phyloP scores from a whole-genome alignment of 495 filamentous ascomycete genomes.

The Talaromyces proteolyticus region DNA sequence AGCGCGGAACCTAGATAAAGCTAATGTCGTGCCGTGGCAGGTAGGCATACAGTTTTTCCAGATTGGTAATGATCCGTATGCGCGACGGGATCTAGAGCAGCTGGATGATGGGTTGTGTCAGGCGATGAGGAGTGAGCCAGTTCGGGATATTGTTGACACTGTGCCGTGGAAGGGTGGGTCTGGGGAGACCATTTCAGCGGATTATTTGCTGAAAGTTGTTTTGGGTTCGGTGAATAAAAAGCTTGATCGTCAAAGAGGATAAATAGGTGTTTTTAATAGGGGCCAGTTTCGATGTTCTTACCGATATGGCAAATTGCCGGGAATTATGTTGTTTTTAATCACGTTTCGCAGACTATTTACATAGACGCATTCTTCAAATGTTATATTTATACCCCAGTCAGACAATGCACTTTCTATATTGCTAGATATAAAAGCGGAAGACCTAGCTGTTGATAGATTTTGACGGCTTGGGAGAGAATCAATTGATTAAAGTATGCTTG shows the following conservation, averaged over 20 bases:
- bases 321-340: too few species aligned
- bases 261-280: neutral
- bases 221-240: conserved; percentile 64
- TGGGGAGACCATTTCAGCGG: conserved; percentile 43
- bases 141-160: conserved; percentile 93
- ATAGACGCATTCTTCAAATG: too few species aligned
- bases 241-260: conserved; percentile 17
- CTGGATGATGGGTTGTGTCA: conserved; percentile 72
- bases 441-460: too few species aligned
- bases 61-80: conserved; percentile 69
- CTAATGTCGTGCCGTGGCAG: conserved; percentile 75
- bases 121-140: conserved; percentile 34
- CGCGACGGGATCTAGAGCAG: conserved; percentile 57
- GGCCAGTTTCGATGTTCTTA: too few species aligned
- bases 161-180: conserved; percentile 59
- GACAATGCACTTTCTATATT: too few species aligned
- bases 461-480: too few species aligned
- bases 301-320: too few species aligned
- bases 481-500: too few species aligned
- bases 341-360: too few species aligned
- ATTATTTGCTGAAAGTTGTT: conserved; percentile 78
- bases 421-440: too few species aligned
- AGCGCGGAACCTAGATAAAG: conserved; percentile 64
- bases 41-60: conserved; percentile 97
- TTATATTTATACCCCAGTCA: too few species aligned